These are phyloP conservation scores for Vachellia collinsii DNA, from an alignment of 306 rosid genomes.

Conservation along the genomic window DNA sequence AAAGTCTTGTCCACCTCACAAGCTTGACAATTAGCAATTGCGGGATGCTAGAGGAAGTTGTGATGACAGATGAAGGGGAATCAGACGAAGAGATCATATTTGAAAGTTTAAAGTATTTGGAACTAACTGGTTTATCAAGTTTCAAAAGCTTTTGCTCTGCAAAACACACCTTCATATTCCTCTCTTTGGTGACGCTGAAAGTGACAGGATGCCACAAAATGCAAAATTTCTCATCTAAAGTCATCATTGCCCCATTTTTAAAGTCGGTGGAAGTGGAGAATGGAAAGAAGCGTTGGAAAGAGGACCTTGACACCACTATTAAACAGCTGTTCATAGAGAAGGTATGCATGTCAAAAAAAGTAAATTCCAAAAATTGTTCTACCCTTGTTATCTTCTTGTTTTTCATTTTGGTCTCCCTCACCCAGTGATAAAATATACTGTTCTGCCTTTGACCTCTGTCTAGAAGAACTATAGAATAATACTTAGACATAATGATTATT, in stretches of 20 bases:
- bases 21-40: background rate
- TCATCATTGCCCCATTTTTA: background rate
- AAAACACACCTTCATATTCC: background rate
- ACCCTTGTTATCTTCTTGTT: background rate
- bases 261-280: background rate
- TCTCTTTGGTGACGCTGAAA: background rate
- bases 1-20: background rate
- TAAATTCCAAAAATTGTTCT: background rate
- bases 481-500: background rate
- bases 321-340: background rate
- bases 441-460: background rate
- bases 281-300: background rate
- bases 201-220: background rate
- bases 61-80: background rate
- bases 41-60: background rate
- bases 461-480: background rate
- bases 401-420: background rate
- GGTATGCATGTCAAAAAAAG: background rate
- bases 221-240: background rate
- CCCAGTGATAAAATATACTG: background rate
- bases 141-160: background rate
- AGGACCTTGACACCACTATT: background rate
- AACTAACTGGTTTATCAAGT: background rate
- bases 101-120: background rate
- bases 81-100: background rate